Evolutionary conservation across 1,284 basidiomycete genomes (phyloP).

Genomic region (Xerocomus cyaneibrunnescens): DNA sequence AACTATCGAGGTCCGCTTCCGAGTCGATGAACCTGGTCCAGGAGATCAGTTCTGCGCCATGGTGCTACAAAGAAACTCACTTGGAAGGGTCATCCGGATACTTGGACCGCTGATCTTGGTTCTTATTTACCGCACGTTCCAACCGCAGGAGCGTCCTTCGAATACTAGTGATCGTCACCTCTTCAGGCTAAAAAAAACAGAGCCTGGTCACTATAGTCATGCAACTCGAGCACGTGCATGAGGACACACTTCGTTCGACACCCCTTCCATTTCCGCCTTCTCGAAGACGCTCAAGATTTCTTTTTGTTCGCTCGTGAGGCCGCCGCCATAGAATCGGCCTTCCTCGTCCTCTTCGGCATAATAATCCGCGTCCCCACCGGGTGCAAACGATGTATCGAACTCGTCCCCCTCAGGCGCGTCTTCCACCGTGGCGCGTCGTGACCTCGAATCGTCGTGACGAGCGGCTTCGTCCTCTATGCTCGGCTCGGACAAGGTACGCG

Average conservation of each 20-base stretch:
- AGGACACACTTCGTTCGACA: conserved; percentile 64
- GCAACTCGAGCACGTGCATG: neutral
- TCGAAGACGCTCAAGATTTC: conserved; percentile 91
- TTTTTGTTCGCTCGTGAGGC: conserved; percentile 87
- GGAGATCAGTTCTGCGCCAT: conserved; percentile 5
- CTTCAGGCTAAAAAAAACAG: conserved; percentile 50
- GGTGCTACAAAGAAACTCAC: conserved; percentile 40
- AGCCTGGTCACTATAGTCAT: conserved; percentile 29
- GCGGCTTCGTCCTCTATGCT: conserved; percentile 23
- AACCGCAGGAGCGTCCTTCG: conserved; percentile 78
- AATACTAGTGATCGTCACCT: conserved; percentile 67
- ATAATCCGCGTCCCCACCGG: conserved; percentile 85
- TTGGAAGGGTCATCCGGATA: conserved; percentile 88
- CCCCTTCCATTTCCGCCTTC: conserved; percentile 58
- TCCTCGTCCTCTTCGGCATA: conserved; percentile 90
- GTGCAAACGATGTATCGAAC: conserved; percentile 60
- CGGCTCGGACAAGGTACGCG: conserved; percentile 8
- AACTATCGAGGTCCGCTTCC: conserved; percentile 89
- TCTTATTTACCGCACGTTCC: conserved; percentile 88
- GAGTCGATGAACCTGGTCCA: conserved; percentile 91
- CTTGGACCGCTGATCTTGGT: conserved; percentile 93
- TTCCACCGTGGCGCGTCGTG: conserved; percentile 54
- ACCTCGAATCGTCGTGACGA: conserved; percentile 23
- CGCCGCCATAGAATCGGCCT: conserved; percentile 92
- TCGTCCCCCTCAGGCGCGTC: conserved; percentile 55